Evolutionary conservation across 2,329 filamentous ascomycete genomes (phyloP), one percentile per base, ranked within the genome.

Genomic region (Tolypocladium inflatum): DNA sequence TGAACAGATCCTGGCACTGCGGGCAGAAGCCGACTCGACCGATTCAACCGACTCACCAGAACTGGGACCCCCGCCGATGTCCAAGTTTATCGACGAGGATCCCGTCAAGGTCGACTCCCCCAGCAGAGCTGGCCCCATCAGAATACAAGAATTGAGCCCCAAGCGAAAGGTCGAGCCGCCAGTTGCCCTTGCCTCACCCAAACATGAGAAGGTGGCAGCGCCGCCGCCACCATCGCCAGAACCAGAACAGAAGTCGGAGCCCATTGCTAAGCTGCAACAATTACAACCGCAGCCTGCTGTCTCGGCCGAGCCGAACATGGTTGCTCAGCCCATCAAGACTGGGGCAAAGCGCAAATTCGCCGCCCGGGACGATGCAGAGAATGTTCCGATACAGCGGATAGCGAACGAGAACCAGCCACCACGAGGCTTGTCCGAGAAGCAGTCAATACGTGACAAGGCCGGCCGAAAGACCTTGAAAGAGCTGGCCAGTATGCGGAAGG

Each of bases 1-100:
- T 26, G 82, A 85, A 9, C 82, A 89, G 64, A 84, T 89, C 43
- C 71, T 85, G 41, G 86, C 78, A n/a, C 74, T 86, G 38, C 76
- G 78, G 55, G 75, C 75, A 42, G 76, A 80, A 53, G 76, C 75
- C 15, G 74, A 77, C 51, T 73, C 77, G 23, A 35, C 23, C 11
- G 8, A 38, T 55, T 76, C 76, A 39, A 77, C 77, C 51, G 82
- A 87, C 45, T 89, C 87, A 3, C 86, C 87, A 7, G 86, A 90
- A 58, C 78, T 91, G 51, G 87, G 87, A 0, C 81, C 84, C 4
- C 83, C 84, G 6, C 81, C 83, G 1, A 75, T 83, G 51, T 85
- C 82, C 10, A 76, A 80, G 58, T 83, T 80, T 61, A 77, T 84
- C n/a, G 78, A 84, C 41, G 76, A 80, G 56, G 80, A 84, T 55